Conservation (phyloP, 139 green algal species). For the Picochlorum sp. region DNA sequence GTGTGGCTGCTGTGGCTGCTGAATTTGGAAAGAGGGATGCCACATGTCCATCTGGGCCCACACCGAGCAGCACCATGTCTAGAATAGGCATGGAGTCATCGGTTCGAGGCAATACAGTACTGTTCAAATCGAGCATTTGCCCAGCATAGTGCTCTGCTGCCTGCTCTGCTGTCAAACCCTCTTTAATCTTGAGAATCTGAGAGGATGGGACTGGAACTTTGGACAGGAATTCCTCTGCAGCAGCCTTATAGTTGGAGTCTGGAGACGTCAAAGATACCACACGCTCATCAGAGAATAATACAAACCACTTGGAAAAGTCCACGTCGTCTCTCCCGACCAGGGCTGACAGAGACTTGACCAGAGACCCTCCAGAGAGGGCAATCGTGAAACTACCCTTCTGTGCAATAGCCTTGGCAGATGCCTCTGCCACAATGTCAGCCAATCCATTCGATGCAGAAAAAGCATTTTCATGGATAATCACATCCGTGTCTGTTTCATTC, state of each 20-base stretch:
- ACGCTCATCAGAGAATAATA: slow-evolving; percentile 79
- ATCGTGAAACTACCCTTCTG: slow-evolving; percentile 71
- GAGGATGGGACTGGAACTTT: slow-evolving; percentile 53
- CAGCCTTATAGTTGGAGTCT: slow-evolving; percentile 74
- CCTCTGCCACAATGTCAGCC: slow-evolving; percentile 21
- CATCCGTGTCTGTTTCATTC: slow-evolving; percentile 21
- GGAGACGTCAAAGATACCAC: slow-evolving; percentile 59
- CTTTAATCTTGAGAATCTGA: slow-evolving; percentile 44
- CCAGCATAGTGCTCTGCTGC: slow-evolving; percentile 41
- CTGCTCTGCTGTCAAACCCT: slow-evolving; percentile 36
- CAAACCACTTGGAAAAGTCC: slow-evolving; percentile 68
- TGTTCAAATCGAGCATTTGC: slow-evolving; percentile 47
- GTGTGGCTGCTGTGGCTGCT: slow-evolving; percentile 35
- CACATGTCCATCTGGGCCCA: slow-evolving; percentile 95
- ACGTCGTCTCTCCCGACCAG: slow-evolving; percentile 41
- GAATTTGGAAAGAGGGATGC: slow-evolving; percentile 96
- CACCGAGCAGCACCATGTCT: slow-evolving; percentile 87
- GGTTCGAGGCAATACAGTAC: slow-evolving; percentile 46
- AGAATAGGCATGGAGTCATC: slow-evolving; percentile 57
- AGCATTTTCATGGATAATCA: slow-evolving; percentile 31
- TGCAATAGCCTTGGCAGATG: slow-evolving; percentile 49
- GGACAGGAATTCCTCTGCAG: slow-evolving; percentile 54
- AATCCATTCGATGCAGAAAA: slow-evolving; percentile 16
- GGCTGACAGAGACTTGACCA: slow-evolving; percentile 48
- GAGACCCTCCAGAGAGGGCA: slow-evolving; percentile 69